Percentiles rank a stretch among this genome's conserved stretches.
Conservation (phyloP, 768 basidiomycete species). For the Lanmaoa rubissima region DNA sequence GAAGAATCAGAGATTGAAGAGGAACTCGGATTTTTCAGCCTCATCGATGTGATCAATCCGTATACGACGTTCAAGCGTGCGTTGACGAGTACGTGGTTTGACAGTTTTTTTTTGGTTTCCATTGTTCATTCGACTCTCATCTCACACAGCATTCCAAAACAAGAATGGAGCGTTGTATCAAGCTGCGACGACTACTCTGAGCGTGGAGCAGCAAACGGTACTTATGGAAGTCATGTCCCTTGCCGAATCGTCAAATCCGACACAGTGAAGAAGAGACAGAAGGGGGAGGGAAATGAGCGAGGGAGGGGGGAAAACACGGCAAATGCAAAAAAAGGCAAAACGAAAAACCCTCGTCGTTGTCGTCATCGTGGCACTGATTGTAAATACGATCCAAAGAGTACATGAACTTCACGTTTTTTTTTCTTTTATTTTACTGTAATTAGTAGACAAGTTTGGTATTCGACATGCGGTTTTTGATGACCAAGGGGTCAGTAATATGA, state of each 20-base stretch:
- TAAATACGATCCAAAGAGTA: too few relatives aligned
- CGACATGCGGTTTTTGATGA: too few relatives aligned
- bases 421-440: too few relatives aligned
- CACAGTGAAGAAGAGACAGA: constrained; percentile 1
- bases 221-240: constrained; percentile 84
- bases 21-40: constrained; percentile 83
- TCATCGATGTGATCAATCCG: constrained; percentile 75
- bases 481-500: too few relatives aligned
- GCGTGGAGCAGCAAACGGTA: constrained; percentile 72
- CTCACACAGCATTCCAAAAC: constrained; percentile 56
- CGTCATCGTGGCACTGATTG: too few relatives aligned
- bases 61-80: constrained; percentile 79
- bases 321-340: too few relatives aligned
- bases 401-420: too few relatives aligned
- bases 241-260: constrained; percentile 45
- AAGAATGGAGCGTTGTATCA: constrained; percentile 67
- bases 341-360: background rate
- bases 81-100: constrained; percentile 52
- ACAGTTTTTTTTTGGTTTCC: background rate
- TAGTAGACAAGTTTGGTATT: too few relatives aligned
- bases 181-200: constrained; percentile 66
- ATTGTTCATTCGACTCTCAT: background rate
- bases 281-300: too few relatives aligned
- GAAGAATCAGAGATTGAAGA: constrained; percentile 70
- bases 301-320: background rate